Base-by-base conservation (phyloP, 2,329 filamentous ascomycete genomes). In the Botryotinia convoluta region DNA sequence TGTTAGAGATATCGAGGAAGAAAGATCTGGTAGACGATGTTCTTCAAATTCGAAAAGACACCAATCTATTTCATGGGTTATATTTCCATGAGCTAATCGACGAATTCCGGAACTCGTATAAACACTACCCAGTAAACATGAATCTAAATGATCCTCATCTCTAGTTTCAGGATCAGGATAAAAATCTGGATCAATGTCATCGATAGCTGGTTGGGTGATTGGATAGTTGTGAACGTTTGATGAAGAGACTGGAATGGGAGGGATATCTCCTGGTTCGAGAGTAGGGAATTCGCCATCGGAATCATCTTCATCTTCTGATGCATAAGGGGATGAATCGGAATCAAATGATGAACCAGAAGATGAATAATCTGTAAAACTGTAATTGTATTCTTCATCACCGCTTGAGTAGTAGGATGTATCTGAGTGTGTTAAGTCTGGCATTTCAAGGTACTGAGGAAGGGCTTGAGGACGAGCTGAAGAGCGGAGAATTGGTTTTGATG, bases 51-150 rank as follows among this genome's bases (percentile, higher is more conserved):
- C 90, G 78, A 98, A 94, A 3, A 98, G 85, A 0, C 95, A 94
- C 95, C 95, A 98, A 82, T 98, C 95, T 62, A 98, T 94, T 82
- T 98, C 95, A 81, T 98, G 95, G 9, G 93, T 86, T 37, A 97
- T 84, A 7, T 91, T 90, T 74, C 92, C 86, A 74, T 91, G 87
- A 69, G 85, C 87, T 80, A 92, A 91, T 44, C 95, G 90, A 7
- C 94, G 90, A 74, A 98, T 92, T 10, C 95, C 95, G 35, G 94
- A 97, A 0, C 94, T 97, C 0, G 95, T 95, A 79, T 97, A 94
- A 6, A 98, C 86, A 78, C 94, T 90, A 4, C 95, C 95, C 1
- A 98, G 86, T 22, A 90, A 89, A 78, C 93, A 96, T 0, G 91
- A 93, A 62, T 93, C 89, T 0, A 98, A 86, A 77, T 98, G 92